These are phyloP conservation scores for Kwoniella dendrophila DNA, from an alignment of 768 basidiomycete species.

Conservation along the genomic window DNA sequence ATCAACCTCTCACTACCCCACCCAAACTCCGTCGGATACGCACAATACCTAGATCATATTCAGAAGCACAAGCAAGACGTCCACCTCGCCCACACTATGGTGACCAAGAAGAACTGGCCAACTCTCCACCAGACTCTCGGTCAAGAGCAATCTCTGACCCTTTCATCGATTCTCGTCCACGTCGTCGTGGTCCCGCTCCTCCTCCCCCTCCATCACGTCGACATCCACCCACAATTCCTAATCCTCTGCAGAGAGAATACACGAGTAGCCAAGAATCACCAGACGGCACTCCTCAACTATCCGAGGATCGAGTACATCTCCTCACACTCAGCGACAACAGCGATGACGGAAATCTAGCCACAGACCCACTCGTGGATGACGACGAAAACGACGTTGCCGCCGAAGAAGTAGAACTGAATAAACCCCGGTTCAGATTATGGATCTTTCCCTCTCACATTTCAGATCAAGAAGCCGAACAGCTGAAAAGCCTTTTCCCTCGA, in stretches of 20 bases:
- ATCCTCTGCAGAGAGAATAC: conserved; percentile 21
- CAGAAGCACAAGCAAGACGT: conserved; percentile 18
- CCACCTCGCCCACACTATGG: conserved; percentile 13
- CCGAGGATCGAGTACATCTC: conserved; percentile 26
- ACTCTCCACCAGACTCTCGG: conserved; percentile 8
- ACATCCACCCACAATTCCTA: conserved; percentile 18
- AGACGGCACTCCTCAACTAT: conserved; percentile 1
- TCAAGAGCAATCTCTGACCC: conserved; percentile 42
- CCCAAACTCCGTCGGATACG: conserved; percentile 39
- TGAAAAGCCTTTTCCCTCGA: conserved; percentile 74
- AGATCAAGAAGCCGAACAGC: conserved; percentile 69
- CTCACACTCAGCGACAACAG: conserved; percentile 25
- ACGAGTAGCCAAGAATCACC: conserved; percentile 26
- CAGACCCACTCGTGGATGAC: conserved; percentile 48
- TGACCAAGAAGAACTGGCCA: conserved; percentile 9
- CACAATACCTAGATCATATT: conserved; percentile 29
- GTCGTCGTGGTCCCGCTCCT: conserved; percentile 37
- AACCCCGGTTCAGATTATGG: conserved; percentile 68
- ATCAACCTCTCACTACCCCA: conserved; percentile 57
- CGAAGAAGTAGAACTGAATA: conserved; percentile 44
- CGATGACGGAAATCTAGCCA: not conserved
- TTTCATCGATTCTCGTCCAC: conserved; percentile 36
- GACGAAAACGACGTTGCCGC: conserved; percentile 50
- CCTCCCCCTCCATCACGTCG: conserved; percentile 33
- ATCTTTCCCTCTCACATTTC: conserved; percentile 70